A percentile compares a stretch with the other conserved stretches of the same genome.
These are phyloP conservation scores for Macrophomina tecta DNA, from an alignment of 2,329 filamentous ascomycete species.

Conservation along the genomic window DNA sequence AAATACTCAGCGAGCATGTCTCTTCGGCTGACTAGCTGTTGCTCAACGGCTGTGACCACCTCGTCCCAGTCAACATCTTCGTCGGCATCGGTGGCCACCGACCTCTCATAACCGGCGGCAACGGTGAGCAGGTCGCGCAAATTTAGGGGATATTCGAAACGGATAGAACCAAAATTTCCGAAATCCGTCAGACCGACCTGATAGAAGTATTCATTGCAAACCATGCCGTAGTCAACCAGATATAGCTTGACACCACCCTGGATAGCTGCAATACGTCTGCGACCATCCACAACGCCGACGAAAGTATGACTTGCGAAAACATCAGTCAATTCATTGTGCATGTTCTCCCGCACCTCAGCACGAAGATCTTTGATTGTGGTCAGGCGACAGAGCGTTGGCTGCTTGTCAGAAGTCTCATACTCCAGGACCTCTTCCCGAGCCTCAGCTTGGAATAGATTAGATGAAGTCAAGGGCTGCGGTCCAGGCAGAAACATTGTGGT, in stretches of 20 bases:
- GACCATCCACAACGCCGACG: constrained; percentile 89
- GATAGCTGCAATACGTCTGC: constrained; percentile 85
- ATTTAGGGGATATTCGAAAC: constrained; percentile 76
- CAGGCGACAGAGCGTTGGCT: constrained; percentile 73
- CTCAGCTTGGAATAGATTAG: constrained; percentile 44
- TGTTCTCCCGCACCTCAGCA: constrained; percentile 76
- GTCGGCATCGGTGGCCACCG: constrained; percentile 36
- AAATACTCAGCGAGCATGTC: constrained; percentile 96
- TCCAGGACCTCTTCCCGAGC: constrained; percentile 58
- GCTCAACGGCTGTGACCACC: constrained; percentile 68
- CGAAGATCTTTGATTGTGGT: constrained; percentile 87
- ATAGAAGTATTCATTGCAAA: constrained; percentile 89
- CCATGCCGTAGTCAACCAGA: constrained; percentile 88
- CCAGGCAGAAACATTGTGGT: constrained; percentile 86
- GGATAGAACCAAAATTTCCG: constrained; percentile 87
- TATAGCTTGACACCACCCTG: constrained; percentile 92
- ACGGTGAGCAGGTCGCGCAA: constrained; percentile 74
- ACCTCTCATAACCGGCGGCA: constrained; percentile 73
- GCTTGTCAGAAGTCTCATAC: constrained; percentile 75
- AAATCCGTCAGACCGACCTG: constrained; percentile 95
- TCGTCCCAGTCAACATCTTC: constrained; percentile 69
- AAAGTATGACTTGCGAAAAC: constrained; percentile 89
- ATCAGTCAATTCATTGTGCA: constrained; percentile 86
- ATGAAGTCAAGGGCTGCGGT: constrained; percentile 42
- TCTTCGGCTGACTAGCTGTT: constrained; percentile 74